Conservation (phyloP, 805 yeast species). For the Cyberlindnera suaveolens region DNA sequence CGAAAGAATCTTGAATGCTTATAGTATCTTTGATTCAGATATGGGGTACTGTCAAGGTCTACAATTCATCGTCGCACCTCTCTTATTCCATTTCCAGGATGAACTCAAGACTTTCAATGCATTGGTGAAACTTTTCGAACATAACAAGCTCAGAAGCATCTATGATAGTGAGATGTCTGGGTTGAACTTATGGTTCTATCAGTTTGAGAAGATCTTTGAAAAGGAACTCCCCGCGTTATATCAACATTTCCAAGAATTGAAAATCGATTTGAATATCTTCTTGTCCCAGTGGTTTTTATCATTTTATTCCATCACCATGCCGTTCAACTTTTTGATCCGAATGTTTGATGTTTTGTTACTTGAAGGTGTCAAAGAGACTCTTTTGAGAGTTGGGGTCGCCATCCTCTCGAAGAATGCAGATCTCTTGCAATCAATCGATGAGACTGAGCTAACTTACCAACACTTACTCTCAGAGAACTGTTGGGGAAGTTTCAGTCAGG, state of each 20-base stretch:
- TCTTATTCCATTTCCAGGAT: conserved; percentile 36
- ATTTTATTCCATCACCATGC: conserved; percentile 54
- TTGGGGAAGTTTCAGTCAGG: conserved; percentile 35
- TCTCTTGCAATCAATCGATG: conserved; percentile 26
- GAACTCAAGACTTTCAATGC: conserved; percentile 42
- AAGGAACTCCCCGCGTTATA: conserved; percentile 34
- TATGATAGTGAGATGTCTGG: conserved; percentile 50
- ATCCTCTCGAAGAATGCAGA: conserved; percentile 43
- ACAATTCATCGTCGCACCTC: conserved; percentile 55
- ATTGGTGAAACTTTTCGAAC: conserved; percentile 51
- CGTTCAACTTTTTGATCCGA: conserved; percentile 42
- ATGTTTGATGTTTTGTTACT: conserved; percentile 44
- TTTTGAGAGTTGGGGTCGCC: conserved; percentile 51
- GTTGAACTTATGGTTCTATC: conserved; percentile 43
- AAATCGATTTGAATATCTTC: conserved; percentile 39
- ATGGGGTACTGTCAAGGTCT: conserved; percentile 68
- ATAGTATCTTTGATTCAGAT: conserved; percentile 56
- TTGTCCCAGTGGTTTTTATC: conserved; percentile 66
- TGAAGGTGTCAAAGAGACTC: conserved; percentile 49
- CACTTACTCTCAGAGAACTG: conserved; percentile 33
- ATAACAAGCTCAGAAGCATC: conserved; percentile 48
- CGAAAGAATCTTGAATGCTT: conserved; percentile 53
- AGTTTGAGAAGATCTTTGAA: conserved; percentile 41
- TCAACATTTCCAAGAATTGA: conserved; percentile 33
- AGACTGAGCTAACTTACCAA: conserved; percentile 35